phyloP scores from a whole-genome alignment of 257 asterid species.

The Jacaranda copaia region DNA sequence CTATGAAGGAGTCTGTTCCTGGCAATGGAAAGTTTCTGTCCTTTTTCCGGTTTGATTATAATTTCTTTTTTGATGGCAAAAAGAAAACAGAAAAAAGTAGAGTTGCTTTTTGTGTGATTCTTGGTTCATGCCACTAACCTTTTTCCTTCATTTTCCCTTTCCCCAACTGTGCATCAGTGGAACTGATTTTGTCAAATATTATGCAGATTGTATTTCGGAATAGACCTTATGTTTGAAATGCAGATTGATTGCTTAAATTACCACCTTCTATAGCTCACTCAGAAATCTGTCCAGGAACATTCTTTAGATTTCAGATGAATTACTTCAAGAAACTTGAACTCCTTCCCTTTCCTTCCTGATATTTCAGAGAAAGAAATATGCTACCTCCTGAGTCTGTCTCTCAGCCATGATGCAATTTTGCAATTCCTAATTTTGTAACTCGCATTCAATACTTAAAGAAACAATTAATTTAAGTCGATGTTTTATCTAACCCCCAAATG shows the following conservation, averaged over 20 bases:
- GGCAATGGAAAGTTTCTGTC: constrained; percentile 77
- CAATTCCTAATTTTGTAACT: too few species aligned
- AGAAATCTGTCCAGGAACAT: neutral
- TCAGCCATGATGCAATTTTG: too few species aligned
- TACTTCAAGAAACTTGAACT: neutral
- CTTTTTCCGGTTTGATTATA: constrained; percentile 15
- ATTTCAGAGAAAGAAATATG: too few species aligned
- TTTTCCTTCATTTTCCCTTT: neutral
- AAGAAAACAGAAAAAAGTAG: neutral
- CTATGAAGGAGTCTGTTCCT: constrained; percentile 97
- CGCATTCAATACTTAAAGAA: neutral
- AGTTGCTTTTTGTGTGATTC: neutral
- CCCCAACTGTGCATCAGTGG: constrained; percentile 6
- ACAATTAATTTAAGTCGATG: neutral
- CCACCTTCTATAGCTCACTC: neutral
- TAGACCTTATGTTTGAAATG: constrained; percentile 20
- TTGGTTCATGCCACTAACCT: neutral
- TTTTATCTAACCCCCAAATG: constrained; percentile 5
- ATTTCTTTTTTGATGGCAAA: neutral
- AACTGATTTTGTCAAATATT: constrained; percentile 7
- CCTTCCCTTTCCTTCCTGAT: too few species aligned
- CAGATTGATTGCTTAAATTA: neutral
- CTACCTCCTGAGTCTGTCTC: too few species aligned
- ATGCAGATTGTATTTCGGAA: neutral
- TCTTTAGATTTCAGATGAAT: constrained; percentile 2